Conservation (phyloP, 495 filamentous ascomycete genomes). For the Aspergillus bridgeri region DNA sequence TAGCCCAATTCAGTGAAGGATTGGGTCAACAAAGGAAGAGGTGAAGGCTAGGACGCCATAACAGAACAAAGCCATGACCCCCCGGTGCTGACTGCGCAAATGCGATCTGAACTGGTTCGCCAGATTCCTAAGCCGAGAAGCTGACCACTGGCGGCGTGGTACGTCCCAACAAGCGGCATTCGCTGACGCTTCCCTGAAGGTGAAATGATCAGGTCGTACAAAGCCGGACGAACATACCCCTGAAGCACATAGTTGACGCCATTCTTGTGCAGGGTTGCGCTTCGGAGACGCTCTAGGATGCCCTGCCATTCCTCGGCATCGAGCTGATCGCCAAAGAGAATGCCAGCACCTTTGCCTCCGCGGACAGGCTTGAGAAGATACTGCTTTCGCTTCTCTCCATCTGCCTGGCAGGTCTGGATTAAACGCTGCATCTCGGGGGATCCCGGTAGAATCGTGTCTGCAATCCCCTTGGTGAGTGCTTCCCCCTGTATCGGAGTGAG, state of each 20-base stretch:
- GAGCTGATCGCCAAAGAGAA: slow-evolving; percentile 40
- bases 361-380: slow-evolving; percentile 39
- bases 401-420: slow-evolving; percentile 4
- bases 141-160: slow-evolving; percentile 19
- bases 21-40: background rate
- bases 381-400: slow-evolving; percentile 17
- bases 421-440: slow-evolving; percentile 14
- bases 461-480: slow-evolving; percentile 22
- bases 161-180: slow-evolving; percentile 29
- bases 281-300: slow-evolving; percentile 12
- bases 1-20: background rate
- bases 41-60: background rate
- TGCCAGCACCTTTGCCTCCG: slow-evolving; percentile 39
- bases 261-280: background rate
- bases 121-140: slow-evolving; percentile 27
- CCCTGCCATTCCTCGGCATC: slow-evolving; percentile 22
- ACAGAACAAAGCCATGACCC: slow-evolving; percentile 20
- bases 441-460: slow-evolving; percentile 21
- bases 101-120: slow-evolving; percentile 19
- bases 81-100: slow-evolving; percentile 19
- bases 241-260: slow-evolving; percentile 28
- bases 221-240: slow-evolving; percentile 20
- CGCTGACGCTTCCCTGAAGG: background rate
- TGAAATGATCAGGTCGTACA: slow-evolving; percentile 23
- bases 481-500: slow-evolving; percentile 26